Percentiles rank a stretch among this genome's conserved stretches.
phyloP scores from a whole-genome alignment of 1,284 basidiomycete genomes.

The Austroboletus novae-zelandiae region DNA sequence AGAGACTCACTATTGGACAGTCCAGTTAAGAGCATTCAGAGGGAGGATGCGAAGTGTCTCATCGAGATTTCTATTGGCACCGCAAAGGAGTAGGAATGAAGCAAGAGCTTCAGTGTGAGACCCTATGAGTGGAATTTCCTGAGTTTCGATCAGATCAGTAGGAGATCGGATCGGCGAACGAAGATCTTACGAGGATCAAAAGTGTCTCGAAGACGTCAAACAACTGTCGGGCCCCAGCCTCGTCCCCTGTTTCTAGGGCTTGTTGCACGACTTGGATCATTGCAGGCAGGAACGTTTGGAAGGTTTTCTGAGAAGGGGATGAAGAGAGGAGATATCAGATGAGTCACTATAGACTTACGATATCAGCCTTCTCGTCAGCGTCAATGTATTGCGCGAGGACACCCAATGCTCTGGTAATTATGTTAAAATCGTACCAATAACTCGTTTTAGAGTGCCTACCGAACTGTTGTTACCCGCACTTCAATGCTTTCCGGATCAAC shows the following conservation, averaged over 20 bases:
- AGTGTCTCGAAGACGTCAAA: conserved; percentile 98
- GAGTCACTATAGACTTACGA: conserved; percentile 53
- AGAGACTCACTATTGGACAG: conserved; percentile 75
- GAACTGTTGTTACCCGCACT: conserved; percentile 89
- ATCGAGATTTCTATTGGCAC: conserved; percentile 79
- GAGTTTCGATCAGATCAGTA: conserved; percentile 12
- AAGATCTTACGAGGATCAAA: conserved; percentile 73
- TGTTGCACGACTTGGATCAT: conserved; percentile 93
- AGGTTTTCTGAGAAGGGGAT: conserved; percentile 60
- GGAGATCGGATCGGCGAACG: neutral
- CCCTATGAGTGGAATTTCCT: conserved; percentile 92
- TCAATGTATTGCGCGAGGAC: conserved; percentile 95
- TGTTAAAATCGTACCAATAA: conserved; percentile 6
- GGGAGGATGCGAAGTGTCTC: conserved; percentile 86
- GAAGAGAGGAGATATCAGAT: conserved; percentile 1
- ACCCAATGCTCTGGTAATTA: conserved; percentile 68
- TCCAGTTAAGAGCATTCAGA: conserved; percentile 96
- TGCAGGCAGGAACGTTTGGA: conserved; percentile 85
- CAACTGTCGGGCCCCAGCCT: conserved; percentile 81
- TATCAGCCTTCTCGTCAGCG: conserved; percentile 81
- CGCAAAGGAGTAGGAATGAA: conserved; percentile 85
- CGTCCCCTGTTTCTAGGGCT: conserved; percentile 80
- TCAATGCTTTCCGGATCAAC: conserved; percentile 87
- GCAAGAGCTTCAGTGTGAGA: conserved; percentile 89
- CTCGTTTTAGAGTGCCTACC: conserved; percentile 39